Percentiles rank a stretch among this genome's conserved stretches.
Evolutionary conservation across 768 basidiomycete species (phyloP).

Genomic region (Pleurotus tuoliensis): DNA sequence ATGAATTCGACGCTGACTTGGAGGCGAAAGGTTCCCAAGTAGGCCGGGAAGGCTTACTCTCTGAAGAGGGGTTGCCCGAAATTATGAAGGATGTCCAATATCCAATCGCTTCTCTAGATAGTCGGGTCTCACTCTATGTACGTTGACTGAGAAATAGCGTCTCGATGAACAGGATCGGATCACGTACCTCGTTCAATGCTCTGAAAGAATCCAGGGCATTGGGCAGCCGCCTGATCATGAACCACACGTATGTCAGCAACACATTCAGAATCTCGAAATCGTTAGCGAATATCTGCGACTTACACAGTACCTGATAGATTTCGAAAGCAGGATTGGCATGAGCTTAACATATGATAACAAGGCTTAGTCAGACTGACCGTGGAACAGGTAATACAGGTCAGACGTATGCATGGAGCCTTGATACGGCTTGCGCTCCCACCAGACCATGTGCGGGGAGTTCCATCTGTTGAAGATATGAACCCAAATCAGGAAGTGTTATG

Average conservation of each 20-base stretch:
- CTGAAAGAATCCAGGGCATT: constrained; percentile 32
- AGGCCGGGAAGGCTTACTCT: constrained; percentile 19
- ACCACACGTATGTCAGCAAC: too few species aligned
- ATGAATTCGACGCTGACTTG: neutral
- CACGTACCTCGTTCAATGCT: constrained; percentile 30
- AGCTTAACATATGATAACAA: neutral
- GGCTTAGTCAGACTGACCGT: constrained; percentile 23
- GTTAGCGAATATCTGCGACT: neutral
- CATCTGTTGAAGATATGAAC: constrained; percentile 22
- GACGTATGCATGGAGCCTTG: constrained; percentile 39
- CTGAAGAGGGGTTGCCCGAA: constrained; percentile 23
- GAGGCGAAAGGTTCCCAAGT: constrained; percentile 21
- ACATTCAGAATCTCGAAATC: too few species aligned
- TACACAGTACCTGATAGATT: constrained; percentile 23
- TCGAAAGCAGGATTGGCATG: neutral
- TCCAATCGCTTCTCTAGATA: constrained; percentile 35
- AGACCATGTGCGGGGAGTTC: constrained; percentile 39
- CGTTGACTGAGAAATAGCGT: neutral
- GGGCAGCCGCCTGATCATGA: constrained; percentile 17
- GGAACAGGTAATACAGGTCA: constrained; percentile 39
- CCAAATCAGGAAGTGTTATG: neutral
- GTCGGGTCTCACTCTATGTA: constrained; percentile 29
- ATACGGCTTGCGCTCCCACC: constrained; percentile 30
- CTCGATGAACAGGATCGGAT: neutral
- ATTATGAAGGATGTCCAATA: constrained; percentile 41